A percentile compares a stretch with the other conserved stretches of the same genome.
phyloP scores from a whole-genome alignment of 441 rosid genomes.

The Adansonia grandidieri region DNA sequence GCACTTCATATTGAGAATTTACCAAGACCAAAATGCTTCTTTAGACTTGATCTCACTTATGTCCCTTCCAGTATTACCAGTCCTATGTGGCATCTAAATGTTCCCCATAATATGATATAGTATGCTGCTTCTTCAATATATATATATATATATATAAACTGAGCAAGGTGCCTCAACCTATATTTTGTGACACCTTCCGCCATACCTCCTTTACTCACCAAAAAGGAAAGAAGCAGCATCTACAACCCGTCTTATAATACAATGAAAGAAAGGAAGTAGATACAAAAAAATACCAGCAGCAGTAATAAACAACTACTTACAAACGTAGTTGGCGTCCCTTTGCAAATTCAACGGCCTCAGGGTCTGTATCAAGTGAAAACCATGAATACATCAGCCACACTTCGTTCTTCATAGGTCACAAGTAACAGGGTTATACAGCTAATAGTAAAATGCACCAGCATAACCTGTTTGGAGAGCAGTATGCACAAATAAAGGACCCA shows the following conservation, averaged over 20 bases:
- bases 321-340: conserved; percentile 85
- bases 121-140: neutral
- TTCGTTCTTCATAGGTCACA: neutral
- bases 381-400: neutral
- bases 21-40: neutral
- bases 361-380: conserved; percentile 55
- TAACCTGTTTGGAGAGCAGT: conserved; percentile 91
- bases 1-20: conserved; percentile 18
- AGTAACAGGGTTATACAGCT: neutral
- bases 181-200: neutral
- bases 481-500: conserved; percentile 95
- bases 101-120: neutral
- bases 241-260: neutral
- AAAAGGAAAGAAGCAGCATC: neutral
- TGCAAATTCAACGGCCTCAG: conserved; percentile 71
- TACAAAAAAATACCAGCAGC: neutral
- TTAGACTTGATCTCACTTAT: neutral
- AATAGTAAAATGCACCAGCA: conserved; percentile 3
- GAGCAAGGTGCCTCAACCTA: neutral
- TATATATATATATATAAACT: neutral
- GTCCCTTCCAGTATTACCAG: neutral
- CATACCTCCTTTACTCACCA: neutral
- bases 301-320: conserved; percentile 50
- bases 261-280: neutral
- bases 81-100: neutral